phyloP scores from a whole-genome alignment of 225 moss, liverwort and hornwort species.

The Physcomitrium patens region DNA sequence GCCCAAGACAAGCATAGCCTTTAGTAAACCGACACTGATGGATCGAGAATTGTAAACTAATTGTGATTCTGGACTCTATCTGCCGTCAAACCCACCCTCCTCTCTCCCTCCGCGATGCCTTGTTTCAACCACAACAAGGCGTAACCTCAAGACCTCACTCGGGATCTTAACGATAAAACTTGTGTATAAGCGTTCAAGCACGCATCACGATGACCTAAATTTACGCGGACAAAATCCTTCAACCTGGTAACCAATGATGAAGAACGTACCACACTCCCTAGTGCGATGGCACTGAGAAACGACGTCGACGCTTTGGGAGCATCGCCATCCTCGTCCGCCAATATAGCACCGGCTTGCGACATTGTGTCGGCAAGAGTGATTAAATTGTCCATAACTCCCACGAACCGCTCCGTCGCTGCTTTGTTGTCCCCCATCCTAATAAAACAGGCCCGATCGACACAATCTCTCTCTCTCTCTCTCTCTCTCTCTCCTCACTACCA shows the following conservation, averaged over 20 bases:
- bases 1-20: background rate
- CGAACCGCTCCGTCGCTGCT: conserved; percentile 58
- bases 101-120: conserved; percentile 10
- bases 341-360: conserved; percentile 86
- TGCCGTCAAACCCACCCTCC: conserved; percentile 17
- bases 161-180: too few species aligned
- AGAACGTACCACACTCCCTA: conserved; percentile 81
- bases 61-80: background rate
- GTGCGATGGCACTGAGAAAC: conserved; percentile 79
- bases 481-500: too few species aligned
- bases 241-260: background rate
- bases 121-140: background rate
- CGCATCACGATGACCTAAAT: conserved; percentile 29
- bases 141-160: conserved; percentile 12
- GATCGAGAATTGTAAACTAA: background rate
- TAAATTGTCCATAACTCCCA: conserved; percentile 83
- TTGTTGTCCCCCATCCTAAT: conserved; percentile 45
- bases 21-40: background rate
- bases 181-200: background rate
- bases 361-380: conserved; percentile 85
- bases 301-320: conserved; percentile 52
- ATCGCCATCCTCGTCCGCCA: conserved; percentile 83
- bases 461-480: background rate
- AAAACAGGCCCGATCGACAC: conserved; percentile 38
- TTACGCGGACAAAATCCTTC: background rate